Percentiles rank a stretch among this genome's conserved stretches.
phyloP scores from a whole-genome alignment of 805 yeast genomes.

The Kazachstania martiniae region DNA sequence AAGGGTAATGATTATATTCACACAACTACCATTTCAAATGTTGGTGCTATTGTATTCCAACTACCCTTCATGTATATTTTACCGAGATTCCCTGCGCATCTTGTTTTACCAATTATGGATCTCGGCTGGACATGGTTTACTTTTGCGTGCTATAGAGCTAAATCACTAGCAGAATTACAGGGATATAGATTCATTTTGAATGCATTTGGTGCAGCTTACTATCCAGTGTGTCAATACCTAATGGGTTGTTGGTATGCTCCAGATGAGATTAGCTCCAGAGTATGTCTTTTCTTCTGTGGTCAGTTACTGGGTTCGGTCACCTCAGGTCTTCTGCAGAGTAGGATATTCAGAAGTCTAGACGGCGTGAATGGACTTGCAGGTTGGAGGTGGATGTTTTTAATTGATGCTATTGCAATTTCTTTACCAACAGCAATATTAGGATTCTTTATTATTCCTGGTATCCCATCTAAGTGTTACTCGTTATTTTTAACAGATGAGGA shows the following conservation, averaged over 20 bases:
- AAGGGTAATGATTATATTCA: conserved; percentile 53
- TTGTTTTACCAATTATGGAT: conserved; percentile 42
- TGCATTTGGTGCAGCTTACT: conserved; percentile 56
- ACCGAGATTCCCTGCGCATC: conserved; percentile 43
- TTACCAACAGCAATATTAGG: conserved; percentile 43
- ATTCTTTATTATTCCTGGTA: conserved; percentile 40
- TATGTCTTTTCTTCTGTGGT: conserved; percentile 53
- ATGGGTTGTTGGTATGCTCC: conserved; percentile 53
- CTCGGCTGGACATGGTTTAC: conserved; percentile 62
- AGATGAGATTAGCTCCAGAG: conserved; percentile 48
- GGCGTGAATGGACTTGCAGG: conserved; percentile 39
- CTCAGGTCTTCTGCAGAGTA: conserved; percentile 42
- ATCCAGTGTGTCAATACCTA: conserved; percentile 51
- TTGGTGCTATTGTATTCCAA: conserved; percentile 54
- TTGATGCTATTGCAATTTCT: conserved; percentile 45
- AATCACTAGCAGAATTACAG: conserved; percentile 40
- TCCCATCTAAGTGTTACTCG: conserved; percentile 51
- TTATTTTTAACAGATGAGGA: conserved; percentile 48
- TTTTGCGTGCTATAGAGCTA: conserved; percentile 40
- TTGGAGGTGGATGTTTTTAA: conserved; percentile 62
- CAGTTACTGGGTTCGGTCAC: conserved; percentile 38
- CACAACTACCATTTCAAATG: conserved; percentile 47
- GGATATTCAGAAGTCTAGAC: conserved; percentile 31
- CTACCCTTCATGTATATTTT: conserved; percentile 55
- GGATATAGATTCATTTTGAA: conserved; percentile 60